Evolutionary conservation across 208 protist species (phyloP).

Genomic region (Leptomonas seymouri): DNA sequence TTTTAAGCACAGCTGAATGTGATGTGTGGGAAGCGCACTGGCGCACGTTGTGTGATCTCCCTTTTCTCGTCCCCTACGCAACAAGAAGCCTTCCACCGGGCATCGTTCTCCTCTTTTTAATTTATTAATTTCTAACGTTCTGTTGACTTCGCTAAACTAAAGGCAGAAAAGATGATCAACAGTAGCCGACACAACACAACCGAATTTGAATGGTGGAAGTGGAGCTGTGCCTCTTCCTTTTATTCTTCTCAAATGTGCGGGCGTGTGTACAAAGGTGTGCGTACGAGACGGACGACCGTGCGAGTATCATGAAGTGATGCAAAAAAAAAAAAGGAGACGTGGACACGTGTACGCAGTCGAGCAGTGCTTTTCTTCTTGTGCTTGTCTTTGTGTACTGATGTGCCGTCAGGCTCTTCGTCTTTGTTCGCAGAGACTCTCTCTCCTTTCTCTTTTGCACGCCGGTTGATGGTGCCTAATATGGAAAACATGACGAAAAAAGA

Average conservation of each 20-base stretch:
- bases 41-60: background rate
- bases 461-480: slow-evolving; percentile 1
- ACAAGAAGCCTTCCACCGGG: background rate
- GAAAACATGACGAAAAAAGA: background rate
- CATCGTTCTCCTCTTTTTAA: slow-evolving; percentile 3
- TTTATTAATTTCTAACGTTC: slow-evolving; percentile 5
- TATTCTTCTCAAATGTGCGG: too few species aligned
- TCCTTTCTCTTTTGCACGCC: background rate
- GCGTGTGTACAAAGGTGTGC: too few species aligned
- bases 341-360: too few species aligned
- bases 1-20: too few species aligned
- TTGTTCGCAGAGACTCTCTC: background rate
- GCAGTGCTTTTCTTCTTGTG: background rate
- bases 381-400: background rate
- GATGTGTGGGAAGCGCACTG: too few species aligned
- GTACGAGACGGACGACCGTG: too few species aligned
- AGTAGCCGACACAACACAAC: slow-evolving; percentile 2
- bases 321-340: too few species aligned
- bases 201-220: background rate
- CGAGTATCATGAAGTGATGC: too few species aligned
- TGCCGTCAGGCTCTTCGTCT: background rate
- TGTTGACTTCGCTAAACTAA: slow-evolving; percentile 14
- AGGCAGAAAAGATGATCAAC: slow-evolving; percentile 8
- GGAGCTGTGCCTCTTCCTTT: too few species aligned
- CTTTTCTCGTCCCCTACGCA: background rate